Evolutionary conservation across 2,329 filamentous ascomycete species (phyloP).

Genomic region (Penicillium sclerotiorum): DNA sequence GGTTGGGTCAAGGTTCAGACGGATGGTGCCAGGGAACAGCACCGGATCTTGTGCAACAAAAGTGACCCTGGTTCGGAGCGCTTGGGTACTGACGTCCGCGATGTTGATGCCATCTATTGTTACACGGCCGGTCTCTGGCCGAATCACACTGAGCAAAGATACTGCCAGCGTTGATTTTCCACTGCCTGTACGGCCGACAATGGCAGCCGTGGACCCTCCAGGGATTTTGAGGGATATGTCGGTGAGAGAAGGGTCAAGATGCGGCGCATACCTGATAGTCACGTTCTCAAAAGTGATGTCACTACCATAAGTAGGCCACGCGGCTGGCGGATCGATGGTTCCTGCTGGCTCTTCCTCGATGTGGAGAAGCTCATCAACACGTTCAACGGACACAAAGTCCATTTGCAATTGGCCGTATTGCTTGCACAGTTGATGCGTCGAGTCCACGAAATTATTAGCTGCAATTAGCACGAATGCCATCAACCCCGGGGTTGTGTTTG

Average conservation of each 20-base stretch:
- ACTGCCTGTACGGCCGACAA: conserved; percentile 77
- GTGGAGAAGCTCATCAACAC: conserved; percentile 78
- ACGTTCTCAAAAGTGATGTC: conserved; percentile 76
- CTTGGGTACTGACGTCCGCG: conserved; percentile 60
- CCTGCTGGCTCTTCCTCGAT: conserved; percentile 75
- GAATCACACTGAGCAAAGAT: conserved; percentile 59
- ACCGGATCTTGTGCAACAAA: conserved; percentile 70
- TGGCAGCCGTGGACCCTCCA: conserved; percentile 74
- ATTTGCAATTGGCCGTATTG: conserved; percentile 85
- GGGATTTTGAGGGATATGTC: conserved; percentile 73
- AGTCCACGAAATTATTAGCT: conserved; percentile 64
- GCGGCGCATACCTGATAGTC: conserved; percentile 76
- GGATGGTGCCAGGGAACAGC: conserved; percentile 64
- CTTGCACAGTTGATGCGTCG: conserved; percentile 74
- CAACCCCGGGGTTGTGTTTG: conserved; percentile 73
- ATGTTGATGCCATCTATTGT: conserved; percentile 64
- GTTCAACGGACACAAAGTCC: conserved; percentile 88
- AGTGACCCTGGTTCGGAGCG: conserved; percentile 63
- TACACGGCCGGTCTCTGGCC: conserved; percentile 59
- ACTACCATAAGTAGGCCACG: conserved; percentile 74
- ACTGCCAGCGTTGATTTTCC: conserved; percentile 79
- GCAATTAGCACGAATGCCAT: conserved; percentile 82
- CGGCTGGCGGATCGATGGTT: conserved; percentile 67
- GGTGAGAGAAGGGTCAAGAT: conserved; percentile 71
- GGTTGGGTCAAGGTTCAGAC: conserved; percentile 65